Evolutionary conservation across 148 eudicot genomes (phyloP).

Genomic region (Silene conica): DNA sequence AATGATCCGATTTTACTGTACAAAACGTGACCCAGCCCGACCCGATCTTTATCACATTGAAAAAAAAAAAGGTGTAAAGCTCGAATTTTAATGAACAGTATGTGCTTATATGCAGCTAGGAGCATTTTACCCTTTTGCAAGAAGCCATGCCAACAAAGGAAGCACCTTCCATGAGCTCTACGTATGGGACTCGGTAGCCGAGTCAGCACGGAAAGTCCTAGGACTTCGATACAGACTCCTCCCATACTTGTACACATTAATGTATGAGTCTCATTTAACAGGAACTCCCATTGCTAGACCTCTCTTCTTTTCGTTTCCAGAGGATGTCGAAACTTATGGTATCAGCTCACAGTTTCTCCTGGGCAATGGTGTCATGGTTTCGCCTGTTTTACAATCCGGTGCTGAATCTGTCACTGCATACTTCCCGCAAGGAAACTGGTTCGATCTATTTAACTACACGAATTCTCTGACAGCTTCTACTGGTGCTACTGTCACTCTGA

Average conservation of each 20-base stretch:
- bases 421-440: constrained; percentile 53
- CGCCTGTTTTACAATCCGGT: constrained; percentile 38
- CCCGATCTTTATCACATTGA: too few species aligned
- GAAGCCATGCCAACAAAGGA: constrained; percentile 39
- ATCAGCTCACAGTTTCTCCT: constrained; percentile 44
- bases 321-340: constrained; percentile 33
- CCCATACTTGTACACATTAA: constrained; percentile 46
- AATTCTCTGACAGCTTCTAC: constrained; percentile 24
- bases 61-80: too few species aligned
- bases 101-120: constrained; percentile 32
- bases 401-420: constrained; percentile 33
- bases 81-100: too few species aligned
- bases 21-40: too few species aligned
- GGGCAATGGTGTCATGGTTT: constrained; percentile 49
- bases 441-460: constrained; percentile 39
- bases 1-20: too few species aligned
- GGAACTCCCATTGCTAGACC: constrained; percentile 57
- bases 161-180: constrained; percentile 44
- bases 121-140: constrained; percentile 54
- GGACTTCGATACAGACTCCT: constrained; percentile 51
- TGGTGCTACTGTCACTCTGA: constrained; percentile 26
- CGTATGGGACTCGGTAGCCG: constrained; percentile 47
- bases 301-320: constrained; percentile 50
- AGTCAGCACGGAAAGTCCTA: constrained; percentile 37
- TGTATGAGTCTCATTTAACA: constrained; percentile 44